Conservation (phyloP, 257 asterid species). For the Mentha longifolia region DNA sequence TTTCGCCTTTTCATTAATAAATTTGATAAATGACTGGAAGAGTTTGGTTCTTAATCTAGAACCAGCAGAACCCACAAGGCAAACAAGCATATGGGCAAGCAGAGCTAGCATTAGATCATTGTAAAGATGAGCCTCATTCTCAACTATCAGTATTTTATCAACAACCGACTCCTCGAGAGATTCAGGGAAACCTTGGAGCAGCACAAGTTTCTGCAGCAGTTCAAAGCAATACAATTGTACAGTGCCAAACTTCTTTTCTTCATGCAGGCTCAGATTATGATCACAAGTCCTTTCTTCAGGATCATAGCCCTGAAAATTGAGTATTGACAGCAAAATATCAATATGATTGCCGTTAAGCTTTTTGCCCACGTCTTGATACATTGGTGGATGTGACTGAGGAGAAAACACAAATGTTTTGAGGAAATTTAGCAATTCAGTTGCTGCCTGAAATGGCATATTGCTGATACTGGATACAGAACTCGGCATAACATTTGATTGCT, state of each 20-base stretch:
- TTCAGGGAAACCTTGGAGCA: slow-evolving; percentile 59
- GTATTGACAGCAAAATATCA: slow-evolving; percentile 64
- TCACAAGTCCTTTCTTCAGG: slow-evolving; percentile 61
- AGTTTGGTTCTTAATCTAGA: slow-evolving; percentile 72
- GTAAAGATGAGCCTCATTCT: slow-evolving; percentile 69
- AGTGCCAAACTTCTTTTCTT: slow-evolving; percentile 63
- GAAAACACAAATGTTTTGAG: slow-evolving; percentile 65
- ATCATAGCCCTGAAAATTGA: slow-evolving; percentile 54
- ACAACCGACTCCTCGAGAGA: slow-evolving; percentile 72
- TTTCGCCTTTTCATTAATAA: slow-evolving; percentile 61
- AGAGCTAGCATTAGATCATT: slow-evolving; percentile 85
- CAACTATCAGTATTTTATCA: slow-evolving; percentile 63
- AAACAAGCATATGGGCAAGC: slow-evolving; percentile 78
- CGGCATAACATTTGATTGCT: slow-evolving; percentile 62
- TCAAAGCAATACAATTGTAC: slow-evolving; percentile 73
- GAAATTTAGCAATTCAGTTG: slow-evolving; percentile 68
- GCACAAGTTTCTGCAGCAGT: slow-evolving; percentile 68
- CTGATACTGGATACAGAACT: slow-evolving; percentile 56
- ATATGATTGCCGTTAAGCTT: slow-evolving; percentile 64
- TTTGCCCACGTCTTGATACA: slow-evolving; percentile 65
- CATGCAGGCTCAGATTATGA: slow-evolving; percentile 45
- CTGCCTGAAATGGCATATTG: slow-evolving; percentile 85
- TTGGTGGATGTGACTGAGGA: slow-evolving; percentile 68
- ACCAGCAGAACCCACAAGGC: slow-evolving; percentile 69
- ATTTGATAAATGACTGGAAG: slow-evolving; percentile 52